A percentile compares a stretch with the other conserved stretches of the same genome.
phyloP scores from a whole-genome alignment of 2,329 filamentous ascomycete species.

The Aspergillus sp. region DNA sequence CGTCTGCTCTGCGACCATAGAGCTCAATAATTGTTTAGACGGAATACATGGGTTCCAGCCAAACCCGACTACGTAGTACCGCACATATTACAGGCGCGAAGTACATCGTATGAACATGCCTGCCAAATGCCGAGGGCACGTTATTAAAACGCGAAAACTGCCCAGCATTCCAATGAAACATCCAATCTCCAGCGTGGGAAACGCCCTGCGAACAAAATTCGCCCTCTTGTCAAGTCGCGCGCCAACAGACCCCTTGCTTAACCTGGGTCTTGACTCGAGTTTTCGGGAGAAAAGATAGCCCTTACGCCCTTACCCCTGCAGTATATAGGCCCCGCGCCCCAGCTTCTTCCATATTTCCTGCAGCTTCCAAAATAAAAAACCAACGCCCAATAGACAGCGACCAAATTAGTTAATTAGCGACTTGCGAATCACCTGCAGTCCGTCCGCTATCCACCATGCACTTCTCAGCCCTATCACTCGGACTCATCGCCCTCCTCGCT shows the following conservation, averaged over 20 bases:
- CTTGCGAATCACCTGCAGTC: not conserved
- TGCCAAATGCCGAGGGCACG: not conserved
- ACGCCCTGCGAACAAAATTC: not conserved
- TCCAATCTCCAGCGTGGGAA: not conserved
- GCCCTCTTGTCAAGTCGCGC: not conserved
- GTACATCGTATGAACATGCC: not conserved
- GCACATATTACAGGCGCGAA: not conserved
- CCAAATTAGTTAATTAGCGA: too few relatives aligned
- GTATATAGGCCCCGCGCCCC: too few relatives aligned
- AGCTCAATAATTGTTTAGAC: too few relatives aligned
- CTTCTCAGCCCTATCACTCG: slow-evolving; percentile 8
- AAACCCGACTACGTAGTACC: too few relatives aligned
- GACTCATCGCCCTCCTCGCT: slow-evolving; percentile 15
- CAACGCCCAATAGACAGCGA: not conserved
- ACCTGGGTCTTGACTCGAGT: not conserved
- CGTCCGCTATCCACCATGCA: slow-evolving; percentile 14
- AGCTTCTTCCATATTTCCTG: too few relatives aligned
- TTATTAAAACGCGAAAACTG: not conserved
- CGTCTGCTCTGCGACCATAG: too few relatives aligned
- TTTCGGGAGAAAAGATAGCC: too few relatives aligned
- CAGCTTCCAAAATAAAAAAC: not conserved
- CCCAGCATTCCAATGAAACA: not conserved
- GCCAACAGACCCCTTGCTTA: not conserved
- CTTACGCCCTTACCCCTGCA: too few relatives aligned
- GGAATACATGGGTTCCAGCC: too few relatives aligned